A percentile compares a stretch with the other conserved stretches of the same genome.
Conservation (phyloP, 2,329 filamentous ascomycete genomes). For the Clarireedia sp. region DNA sequence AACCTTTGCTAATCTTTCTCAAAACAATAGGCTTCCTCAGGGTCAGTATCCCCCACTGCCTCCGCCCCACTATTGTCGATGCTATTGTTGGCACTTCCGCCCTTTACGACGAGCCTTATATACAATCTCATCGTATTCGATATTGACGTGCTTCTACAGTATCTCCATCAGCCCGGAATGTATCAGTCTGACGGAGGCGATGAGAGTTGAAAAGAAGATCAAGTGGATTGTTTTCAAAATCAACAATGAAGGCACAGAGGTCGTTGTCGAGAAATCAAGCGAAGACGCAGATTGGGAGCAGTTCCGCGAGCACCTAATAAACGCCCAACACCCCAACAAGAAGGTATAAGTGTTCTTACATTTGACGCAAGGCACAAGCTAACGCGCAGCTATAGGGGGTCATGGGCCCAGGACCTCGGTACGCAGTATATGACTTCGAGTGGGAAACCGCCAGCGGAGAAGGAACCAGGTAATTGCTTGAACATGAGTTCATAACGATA, state of each 20-base stretch:
- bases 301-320: conserved; percentile 71
- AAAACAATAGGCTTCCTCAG: conserved; percentile 53
- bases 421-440: conserved; percentile 79
- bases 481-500: conserved; percentile 10
- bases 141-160: conserved; percentile 37
- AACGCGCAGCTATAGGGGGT: conserved; percentile 38
- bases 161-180: conserved; percentile 66
- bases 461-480: conserved; percentile 51
- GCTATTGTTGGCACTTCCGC: conserved; percentile 1
- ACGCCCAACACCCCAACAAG: conserved; percentile 65
- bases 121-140: neutral
- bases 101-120: conserved; percentile 1
- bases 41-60: conserved; percentile 41
- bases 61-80: conserved; percentile 15
- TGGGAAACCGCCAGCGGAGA: conserved; percentile 66
- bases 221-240: conserved; percentile 89
- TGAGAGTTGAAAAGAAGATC: conserved; percentile 73
- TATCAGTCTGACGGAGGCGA: conserved; percentile 64
- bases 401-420: conserved; percentile 63
- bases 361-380: neutral
- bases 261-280: conserved; percentile 70
- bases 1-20: conserved; percentile 15
- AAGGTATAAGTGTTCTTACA: conserved; percentile 39
- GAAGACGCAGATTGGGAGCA: conserved; percentile 58
- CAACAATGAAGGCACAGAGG: conserved; percentile 73